Base-by-base conservation (phyloP, 148 eudicot species). In the Rheum nobile region DNA sequence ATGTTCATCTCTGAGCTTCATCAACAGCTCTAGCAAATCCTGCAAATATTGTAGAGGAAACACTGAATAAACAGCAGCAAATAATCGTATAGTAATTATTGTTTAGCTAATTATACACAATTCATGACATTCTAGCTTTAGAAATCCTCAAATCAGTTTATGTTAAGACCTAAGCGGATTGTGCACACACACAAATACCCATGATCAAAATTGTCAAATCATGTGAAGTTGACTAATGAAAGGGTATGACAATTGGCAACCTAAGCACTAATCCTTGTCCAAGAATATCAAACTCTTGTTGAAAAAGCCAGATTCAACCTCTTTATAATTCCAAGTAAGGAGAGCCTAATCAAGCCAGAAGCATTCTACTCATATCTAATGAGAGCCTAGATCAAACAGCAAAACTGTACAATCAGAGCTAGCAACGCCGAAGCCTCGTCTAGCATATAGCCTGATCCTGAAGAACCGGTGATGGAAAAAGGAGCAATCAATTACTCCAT, bases 1-100 rank as follows among this genome's bases (percentile, higher is more conserved):
- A 80, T 85, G 85, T 72, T 89, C 96, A 57, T 89, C 91, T 84
- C 98, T 85, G 71, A 93, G 88, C 80, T 83, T 87, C 87, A 79
- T 67, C 84, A 91, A 81, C 74, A 91, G 77, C 55, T 78, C 85
- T 9, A 76, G 80, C 88, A 93, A 80, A 84, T 93, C 97, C 98
- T 93, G 98, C 84, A 84, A n/a, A 73, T 4, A 47, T 37, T 34
- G 76, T 24, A 47, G 69, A n/a, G 17, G 34, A 76, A 71, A 72
- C 22, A 47, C 54, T 47, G 2, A 37, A 42, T 52, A 5, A 68
- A 69, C 71, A 79, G 42, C 38, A 17, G 16, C 43, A 67, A 70
- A 38, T 10, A 70, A 70, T 16, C 44, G 16, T 11, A 29, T 43
- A 44, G 37, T 2, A 11, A 57, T 10, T 28, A 26, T 0, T 8